Conservation (phyloP, 768 basidiomycete species). For the Dacryopinax spathularia region DNA sequence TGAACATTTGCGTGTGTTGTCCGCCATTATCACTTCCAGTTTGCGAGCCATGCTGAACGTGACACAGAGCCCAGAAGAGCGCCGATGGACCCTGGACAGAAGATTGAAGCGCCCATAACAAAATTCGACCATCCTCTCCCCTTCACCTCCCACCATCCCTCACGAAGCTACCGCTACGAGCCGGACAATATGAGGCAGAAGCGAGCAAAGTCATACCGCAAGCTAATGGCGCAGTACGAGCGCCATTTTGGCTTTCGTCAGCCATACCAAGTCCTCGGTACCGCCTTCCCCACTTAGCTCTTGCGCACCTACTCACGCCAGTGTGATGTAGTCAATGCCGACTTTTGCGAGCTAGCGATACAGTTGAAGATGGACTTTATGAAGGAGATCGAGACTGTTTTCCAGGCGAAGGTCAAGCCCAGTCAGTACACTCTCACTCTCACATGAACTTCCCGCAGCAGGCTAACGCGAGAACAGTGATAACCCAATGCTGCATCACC, state of each 20-base stretch:
- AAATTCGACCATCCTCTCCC: too few species aligned
- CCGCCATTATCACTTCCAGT: too few species aligned
- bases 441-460: conserved; percentile 6
- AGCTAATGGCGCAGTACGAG: conserved; percentile 82
- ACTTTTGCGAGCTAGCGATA: conserved; percentile 58
- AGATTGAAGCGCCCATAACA: too few species aligned
- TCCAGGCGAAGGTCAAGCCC: conserved; percentile 80
- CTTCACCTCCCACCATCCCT: too few species aligned
- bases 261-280: conserved; percentile 86
- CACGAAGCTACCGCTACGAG: too few species aligned
- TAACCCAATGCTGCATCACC: conserved; percentile 94
- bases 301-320: background rate
- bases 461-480: conserved; percentile 45
- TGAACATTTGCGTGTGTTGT: too few species aligned
- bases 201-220: conserved; percentile 85
- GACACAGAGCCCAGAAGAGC: too few species aligned
- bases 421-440: conserved; percentile 42
- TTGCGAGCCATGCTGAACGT: too few species aligned
- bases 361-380: conserved; percentile 59
- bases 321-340: conserved; percentile 53
- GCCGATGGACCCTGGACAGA: too few species aligned
- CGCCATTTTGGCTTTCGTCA: conserved; percentile 80
- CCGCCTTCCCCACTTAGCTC: background rate
- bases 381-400: conserved; percentile 58
- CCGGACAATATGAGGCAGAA: conserved; percentile 77